Evolutionary conservation across 768 basidiomycete genomes (phyloP).

Genomic region (Boletus reticuloceps): DNA sequence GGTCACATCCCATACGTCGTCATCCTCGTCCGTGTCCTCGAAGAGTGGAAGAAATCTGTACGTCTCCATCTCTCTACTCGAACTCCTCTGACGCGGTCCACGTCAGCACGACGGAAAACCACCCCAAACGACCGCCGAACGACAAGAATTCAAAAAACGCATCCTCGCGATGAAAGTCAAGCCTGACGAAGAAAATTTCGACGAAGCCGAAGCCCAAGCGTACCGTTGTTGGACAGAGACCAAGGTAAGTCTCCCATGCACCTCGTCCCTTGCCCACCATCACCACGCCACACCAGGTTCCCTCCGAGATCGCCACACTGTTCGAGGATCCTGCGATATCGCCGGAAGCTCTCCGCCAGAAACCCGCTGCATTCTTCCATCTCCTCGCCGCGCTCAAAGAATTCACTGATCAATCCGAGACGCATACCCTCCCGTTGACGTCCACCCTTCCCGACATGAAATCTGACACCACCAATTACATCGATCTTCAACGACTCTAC

Average conservation of each 20-base stretch:
- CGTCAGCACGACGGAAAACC: constrained; percentile 63
- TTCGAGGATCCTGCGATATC: constrained; percentile 59
- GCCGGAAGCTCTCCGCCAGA: constrained; percentile 36
- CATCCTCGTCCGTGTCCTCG: constrained; percentile 78
- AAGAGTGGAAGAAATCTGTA: constrained; percentile 80
- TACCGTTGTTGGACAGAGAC: constrained; percentile 74
- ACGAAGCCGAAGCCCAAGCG: constrained; percentile 88
- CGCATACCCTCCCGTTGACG: constrained; percentile 75
- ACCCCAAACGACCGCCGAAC: constrained; percentile 56
- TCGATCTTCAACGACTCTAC: constrained; percentile 83
- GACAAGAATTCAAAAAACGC: constrained; percentile 70
- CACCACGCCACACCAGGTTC: constrained; percentile 43
- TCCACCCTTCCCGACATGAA: constrained; percentile 95
- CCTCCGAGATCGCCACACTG: constrained; percentile 60
- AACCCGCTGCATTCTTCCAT: constrained; percentile 71
- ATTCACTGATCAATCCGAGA: constrained; percentile 55
- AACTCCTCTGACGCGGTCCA: background rate
- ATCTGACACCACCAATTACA: constrained; percentile 79
- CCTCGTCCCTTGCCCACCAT: background rate
- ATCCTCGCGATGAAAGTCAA: constrained; percentile 68
- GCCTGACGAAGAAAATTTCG: constrained; percentile 94
- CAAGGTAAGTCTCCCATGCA: constrained; percentile 30
- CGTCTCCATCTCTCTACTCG: constrained; percentile 23
- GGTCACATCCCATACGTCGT: constrained; percentile 88
- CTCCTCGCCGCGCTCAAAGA: constrained; percentile 70